Percentiles rank a stretch among this genome's conserved stretches.
These are phyloP conservation scores for Gossypium turneri DNA, from an alignment of 345 rosid genomes.

Conservation along the genomic window DNA sequence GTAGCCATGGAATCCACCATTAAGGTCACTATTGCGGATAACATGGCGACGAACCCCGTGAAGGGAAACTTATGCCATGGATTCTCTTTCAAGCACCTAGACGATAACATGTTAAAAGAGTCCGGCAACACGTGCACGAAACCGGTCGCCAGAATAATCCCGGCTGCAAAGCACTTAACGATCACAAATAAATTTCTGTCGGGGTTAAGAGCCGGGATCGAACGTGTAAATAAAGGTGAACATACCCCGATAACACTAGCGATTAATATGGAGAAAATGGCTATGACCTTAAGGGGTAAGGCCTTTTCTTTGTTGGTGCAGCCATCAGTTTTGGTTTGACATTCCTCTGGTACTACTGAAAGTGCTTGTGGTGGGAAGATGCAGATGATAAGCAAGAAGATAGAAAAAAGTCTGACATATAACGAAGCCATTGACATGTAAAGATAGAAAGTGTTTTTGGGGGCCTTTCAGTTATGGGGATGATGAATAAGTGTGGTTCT, in stretches of 20 bases:
- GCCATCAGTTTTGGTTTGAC: not conserved
- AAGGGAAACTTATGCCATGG: slow-evolving; percentile 90
- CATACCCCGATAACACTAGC: slow-evolving; percentile 64
- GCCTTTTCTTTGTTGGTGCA: slow-evolving; percentile 16
- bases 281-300: slow-evolving; percentile 14
- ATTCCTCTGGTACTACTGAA: slow-evolving; percentile 11
- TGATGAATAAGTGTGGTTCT: not conserved
- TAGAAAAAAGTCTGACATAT: slow-evolving; percentile 3
- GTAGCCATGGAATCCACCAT: slow-evolving; percentile 67
- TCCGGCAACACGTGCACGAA: slow-evolving; percentile 87
- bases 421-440: slow-evolving; percentile 16
- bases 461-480: not conserved
- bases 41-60: slow-evolving; percentile 75
- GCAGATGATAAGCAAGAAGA: slow-evolving; percentile 23
- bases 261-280: slow-evolving; percentile 26
- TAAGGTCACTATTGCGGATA: slow-evolving; percentile 54
- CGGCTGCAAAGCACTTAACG: slow-evolving; percentile 66
- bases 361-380: slow-evolving; percentile 5
- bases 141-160: slow-evolving; percentile 77
- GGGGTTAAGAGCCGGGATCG: slow-evolving; percentile 55
- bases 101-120: slow-evolving; percentile 65
- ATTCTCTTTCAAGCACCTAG: slow-evolving; percentile 49
- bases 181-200: slow-evolving; percentile 49
- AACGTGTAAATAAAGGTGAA: slow-evolving; percentile 49
- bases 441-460: not conserved